Conservation (phyloP, 306 rosid species). For the Canavalia ensiformis region DNA sequence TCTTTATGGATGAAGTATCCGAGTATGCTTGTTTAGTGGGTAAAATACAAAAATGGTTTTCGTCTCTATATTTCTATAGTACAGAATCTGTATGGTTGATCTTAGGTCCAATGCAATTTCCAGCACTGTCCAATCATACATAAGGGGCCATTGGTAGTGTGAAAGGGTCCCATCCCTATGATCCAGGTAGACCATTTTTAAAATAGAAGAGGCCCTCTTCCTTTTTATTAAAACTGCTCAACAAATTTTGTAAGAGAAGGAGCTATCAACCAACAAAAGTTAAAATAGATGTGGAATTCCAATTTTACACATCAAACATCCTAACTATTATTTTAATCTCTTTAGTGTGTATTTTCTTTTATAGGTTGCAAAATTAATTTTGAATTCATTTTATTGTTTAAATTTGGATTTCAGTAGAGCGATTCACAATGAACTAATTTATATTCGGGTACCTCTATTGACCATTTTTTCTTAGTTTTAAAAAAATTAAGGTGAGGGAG, state of each 20-base stretch:
- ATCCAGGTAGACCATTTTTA: neutral
- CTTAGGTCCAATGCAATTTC: slow-evolving; percentile 8
- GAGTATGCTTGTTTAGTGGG: slow-evolving; percentile 22
- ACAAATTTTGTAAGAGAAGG: neutral
- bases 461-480: neutral
- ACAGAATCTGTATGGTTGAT: slow-evolving; percentile 15
- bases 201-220: slow-evolving; percentile 1
- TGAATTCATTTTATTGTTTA: neutral
- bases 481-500: neutral
- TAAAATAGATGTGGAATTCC: neutral
- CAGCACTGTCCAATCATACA: slow-evolving; percentile 36
- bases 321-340: neutral
- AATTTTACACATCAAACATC: neutral
- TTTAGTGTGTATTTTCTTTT: neutral
- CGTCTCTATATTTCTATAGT: slow-evolving; percentile 6
- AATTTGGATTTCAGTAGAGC: neutral
- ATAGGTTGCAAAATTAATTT: neutral
- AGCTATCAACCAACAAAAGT: slow-evolving; percentile 7
- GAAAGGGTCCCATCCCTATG: slow-evolving; percentile 4
- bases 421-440: neutral
- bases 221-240: neutral
- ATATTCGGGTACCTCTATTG: neutral
- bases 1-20: neutral
- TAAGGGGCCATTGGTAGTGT: neutral
- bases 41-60: slow-evolving; percentile 19